Percentiles rank a stretch among this genome's conserved stretches.
phyloP scores from a whole-genome alignment of 495 filamentous ascomycete species.

The Staphylotrichum longicolle region DNA sequence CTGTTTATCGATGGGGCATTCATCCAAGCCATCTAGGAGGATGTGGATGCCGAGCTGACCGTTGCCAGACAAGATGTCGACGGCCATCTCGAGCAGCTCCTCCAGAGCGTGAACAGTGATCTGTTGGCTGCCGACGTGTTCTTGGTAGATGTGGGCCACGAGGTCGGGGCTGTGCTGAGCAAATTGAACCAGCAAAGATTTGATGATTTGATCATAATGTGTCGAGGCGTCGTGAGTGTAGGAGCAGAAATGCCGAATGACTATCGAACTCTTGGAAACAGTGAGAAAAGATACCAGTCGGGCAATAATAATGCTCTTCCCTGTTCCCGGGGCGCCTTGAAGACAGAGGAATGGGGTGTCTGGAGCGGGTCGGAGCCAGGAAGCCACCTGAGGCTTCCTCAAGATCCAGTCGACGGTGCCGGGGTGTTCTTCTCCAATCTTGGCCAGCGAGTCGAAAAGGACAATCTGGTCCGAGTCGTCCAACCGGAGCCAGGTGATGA shows the following conservation, averaged over 20 bases:
- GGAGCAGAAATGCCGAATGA: slow-evolving; percentile 8
- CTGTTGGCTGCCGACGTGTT: background rate
- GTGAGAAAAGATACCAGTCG: background rate
- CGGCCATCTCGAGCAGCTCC: background rate
- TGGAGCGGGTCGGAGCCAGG: background rate
- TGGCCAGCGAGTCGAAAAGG: background rate
- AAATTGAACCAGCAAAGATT: background rate
- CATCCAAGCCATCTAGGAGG: slow-evolving; percentile 1
- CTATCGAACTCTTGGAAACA: background rate
- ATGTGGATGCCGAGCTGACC: background rate
- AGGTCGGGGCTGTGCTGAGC: background rate
- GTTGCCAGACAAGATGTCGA: background rate
- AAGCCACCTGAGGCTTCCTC: background rate
- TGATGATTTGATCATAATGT: background rate
- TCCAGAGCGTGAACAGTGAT: background rate
- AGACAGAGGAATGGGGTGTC: background rate
- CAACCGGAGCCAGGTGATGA: background rate
- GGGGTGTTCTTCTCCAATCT: background rate
- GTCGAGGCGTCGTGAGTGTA: background rate
- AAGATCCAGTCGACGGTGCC: background rate
- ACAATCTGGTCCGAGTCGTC: slow-evolving; percentile 1
- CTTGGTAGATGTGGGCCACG: slow-evolving; percentile 1
- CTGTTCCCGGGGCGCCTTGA: background rate
- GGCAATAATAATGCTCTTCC: background rate
- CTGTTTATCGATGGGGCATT: background rate